Evolutionary conservation across 2,329 filamentous ascomycete species (phyloP).

Genomic region (Colletotrichum gigasporum): DNA sequence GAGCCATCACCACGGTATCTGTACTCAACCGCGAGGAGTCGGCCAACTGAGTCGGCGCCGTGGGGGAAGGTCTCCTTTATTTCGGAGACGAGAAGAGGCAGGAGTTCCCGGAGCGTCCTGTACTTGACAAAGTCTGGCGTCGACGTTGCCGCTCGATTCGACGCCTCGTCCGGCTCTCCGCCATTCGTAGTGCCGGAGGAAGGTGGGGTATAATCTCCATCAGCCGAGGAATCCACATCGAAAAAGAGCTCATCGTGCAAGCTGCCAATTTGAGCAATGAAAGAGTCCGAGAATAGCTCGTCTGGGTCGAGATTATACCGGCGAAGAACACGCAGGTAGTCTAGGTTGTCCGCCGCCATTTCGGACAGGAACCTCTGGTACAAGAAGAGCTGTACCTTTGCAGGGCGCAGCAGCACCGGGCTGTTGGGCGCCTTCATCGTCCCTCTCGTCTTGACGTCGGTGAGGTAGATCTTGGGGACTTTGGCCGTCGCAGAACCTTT

Average conservation of each 20-base stretch:
- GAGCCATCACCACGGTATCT: slow-evolving; percentile 61
- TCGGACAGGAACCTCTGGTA: slow-evolving; percentile 87
- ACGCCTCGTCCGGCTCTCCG: not conserved
- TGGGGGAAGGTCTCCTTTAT: slow-evolving; percentile 62
- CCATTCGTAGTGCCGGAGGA: slow-evolving; percentile 41
- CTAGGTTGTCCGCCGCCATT: slow-evolving; percentile 76
- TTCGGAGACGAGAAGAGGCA: slow-evolving; percentile 56
- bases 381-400: slow-evolving; percentile 87
- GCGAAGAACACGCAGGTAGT: slow-evolving; percentile 73
- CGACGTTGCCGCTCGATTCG: not conserved
- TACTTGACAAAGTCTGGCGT: slow-evolving; percentile 54
- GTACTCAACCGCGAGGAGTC: slow-evolving; percentile 64
- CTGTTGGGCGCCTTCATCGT: slow-evolving; percentile 71
- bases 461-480: slow-evolving; percentile 70
- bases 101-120: slow-evolving; percentile 56
- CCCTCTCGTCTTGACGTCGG: slow-evolving; percentile 87
- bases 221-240: slow-evolving; percentile 47
- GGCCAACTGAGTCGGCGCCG: slow-evolving; percentile 57
- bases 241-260: slow-evolving; percentile 74
- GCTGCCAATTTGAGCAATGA: slow-evolving; percentile 77
- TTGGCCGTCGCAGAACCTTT: slow-evolving; percentile 30
- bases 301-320: slow-evolving; percentile 77
- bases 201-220: not conserved
- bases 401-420: slow-evolving; percentile 75
- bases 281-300: slow-evolving; percentile 77